A percentile compares a stretch with the other conserved stretches of the same genome.
These are phyloP conservation scores for Silene coronaria DNA, from an alignment of 179 eudicot genomes.

Conservation along the genomic window DNA sequence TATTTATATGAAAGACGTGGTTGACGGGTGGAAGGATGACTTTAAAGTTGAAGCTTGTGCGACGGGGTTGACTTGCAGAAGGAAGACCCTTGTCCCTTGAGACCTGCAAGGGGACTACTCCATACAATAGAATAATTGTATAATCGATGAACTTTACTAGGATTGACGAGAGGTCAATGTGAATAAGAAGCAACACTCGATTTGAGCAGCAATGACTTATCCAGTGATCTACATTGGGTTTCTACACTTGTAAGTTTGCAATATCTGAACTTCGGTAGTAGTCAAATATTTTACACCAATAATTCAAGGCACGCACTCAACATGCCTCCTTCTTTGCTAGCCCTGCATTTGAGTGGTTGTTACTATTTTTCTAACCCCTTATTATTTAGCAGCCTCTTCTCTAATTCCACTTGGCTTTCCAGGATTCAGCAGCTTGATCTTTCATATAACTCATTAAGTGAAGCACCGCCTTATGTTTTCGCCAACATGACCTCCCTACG, in stretches of 20 bases:
- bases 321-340: slow-evolving; percentile 20
- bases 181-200: too few relatives aligned
- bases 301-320: slow-evolving; percentile 8
- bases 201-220: not conserved
- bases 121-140: too few relatives aligned
- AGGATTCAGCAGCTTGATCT: slow-evolving; percentile 27
- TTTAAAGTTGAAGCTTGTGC: too few relatives aligned
- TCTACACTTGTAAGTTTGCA: slow-evolving; percentile 19
- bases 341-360: slow-evolving; percentile 5
- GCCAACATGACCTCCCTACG: slow-evolving; percentile 18
- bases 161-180: too few relatives aligned
- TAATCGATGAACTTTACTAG: too few relatives aligned
- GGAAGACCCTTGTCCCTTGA: too few relatives aligned
- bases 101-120: too few relatives aligned
- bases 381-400: not conserved
- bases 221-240: slow-evolving; percentile 16
- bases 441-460: not conserved
- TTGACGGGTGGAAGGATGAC: too few relatives aligned
- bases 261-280: slow-evolving; percentile 5
- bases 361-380: not conserved
- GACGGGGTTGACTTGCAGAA: too few relatives aligned
- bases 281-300: not conserved
- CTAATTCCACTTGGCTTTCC: slow-evolving; percentile 12
- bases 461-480: not conserved
- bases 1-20: too few relatives aligned